Percentiles rank a stretch among this genome's conserved stretches.
These are phyloP conservation scores for Chaetomiaceae sp. DNA, from an alignment of 2,329 filamentous ascomycete genomes.

Conservation along the genomic window DNA sequence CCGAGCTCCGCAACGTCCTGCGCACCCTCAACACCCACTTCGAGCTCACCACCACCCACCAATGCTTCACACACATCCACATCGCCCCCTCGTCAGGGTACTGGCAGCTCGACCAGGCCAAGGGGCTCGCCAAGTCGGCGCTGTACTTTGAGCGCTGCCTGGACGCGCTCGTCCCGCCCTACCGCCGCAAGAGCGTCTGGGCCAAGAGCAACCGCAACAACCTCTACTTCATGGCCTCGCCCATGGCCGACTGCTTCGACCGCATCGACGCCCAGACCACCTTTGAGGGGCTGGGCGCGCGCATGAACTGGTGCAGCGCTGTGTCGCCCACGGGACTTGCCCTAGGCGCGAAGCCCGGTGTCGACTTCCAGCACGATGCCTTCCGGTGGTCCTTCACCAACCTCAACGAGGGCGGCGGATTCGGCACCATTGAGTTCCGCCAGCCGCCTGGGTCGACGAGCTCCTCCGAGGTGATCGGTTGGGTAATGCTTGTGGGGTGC, in stretches of 20 bases:
- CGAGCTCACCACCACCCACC: slow-evolving; percentile 24
- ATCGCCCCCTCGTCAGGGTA: slow-evolving; percentile 19
- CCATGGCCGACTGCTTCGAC: slow-evolving; percentile 19
- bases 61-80: slow-evolving; percentile 27
- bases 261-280: slow-evolving; percentile 13
- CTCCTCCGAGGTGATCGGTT: slow-evolving; percentile 17
- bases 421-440: slow-evolving; percentile 24
- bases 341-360: slow-evolving; percentile 6
- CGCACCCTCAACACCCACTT: slow-evolving; percentile 23
- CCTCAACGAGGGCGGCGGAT: slow-evolving; percentile 14
- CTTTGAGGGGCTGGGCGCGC: slow-evolving; percentile 11
- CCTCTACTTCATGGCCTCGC: slow-evolving; percentile 15
- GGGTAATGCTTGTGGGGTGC: slow-evolving; percentile 26
- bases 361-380: slow-evolving; percentile 21
- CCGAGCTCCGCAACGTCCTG: slow-evolving; percentile 3
- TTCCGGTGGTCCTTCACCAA: slow-evolving; percentile 24
- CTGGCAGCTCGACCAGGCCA: slow-evolving; percentile 22
- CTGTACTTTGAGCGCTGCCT: slow-evolving; percentile 28
- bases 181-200: slow-evolving; percentile 21
- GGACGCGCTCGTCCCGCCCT: slow-evolving; percentile 25
- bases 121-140: slow-evolving; percentile 22
- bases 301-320: slow-evolving; percentile 25
- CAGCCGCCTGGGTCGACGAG: slow-evolving; percentile 22
- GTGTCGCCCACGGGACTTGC: slow-evolving; percentile 22
- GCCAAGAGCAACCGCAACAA: slow-evolving; percentile 28